Conservation (phyloP, 1,139 yeast genomes). For the Zygoascus hellenicus region DNA sequence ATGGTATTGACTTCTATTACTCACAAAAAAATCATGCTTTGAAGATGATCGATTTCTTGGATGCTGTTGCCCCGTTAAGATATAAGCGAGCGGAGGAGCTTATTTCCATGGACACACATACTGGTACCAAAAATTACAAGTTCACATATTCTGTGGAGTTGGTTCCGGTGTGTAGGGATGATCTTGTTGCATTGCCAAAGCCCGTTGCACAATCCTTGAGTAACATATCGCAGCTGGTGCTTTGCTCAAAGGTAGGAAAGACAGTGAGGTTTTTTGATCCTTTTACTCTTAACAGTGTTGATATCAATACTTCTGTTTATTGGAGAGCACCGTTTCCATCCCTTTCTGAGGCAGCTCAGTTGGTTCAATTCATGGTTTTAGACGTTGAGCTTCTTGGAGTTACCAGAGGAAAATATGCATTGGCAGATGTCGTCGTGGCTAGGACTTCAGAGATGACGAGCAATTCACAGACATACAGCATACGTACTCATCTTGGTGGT, state of each 20-base stretch:
- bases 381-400: slow-evolving; percentile 94
- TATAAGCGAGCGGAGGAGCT: slow-evolving; percentile 85
- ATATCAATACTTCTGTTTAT: slow-evolving; percentile 65
- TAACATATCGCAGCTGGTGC: slow-evolving; percentile 72
- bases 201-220: slow-evolving; percentile 81
- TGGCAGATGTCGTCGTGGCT: slow-evolving; percentile 87
- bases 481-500: slow-evolving; percentile 89
- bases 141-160: slow-evolving; percentile 90
- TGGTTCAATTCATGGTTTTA: slow-evolving; percentile 84
- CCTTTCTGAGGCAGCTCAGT: slow-evolving; percentile 67
- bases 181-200: slow-evolving; percentile 82
- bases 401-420: slow-evolving; percentile 70
- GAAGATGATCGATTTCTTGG: slow-evolving; percentile 86
- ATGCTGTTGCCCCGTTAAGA: slow-evolving; percentile 82
- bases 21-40: slow-evolving; percentile 85
- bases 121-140: slow-evolving; percentile 82
- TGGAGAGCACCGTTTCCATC: slow-evolving; percentile 87
- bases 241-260: slow-evolving; percentile 80
- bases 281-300: slow-evolving; percentile 72
- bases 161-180: slow-evolving; percentile 97
- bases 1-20: slow-evolving; percentile 92
- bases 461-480: slow-evolving; percentile 71
- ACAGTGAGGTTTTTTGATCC: slow-evolving; percentile 84
- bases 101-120: slow-evolving; percentile 86
- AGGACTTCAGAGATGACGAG: slow-evolving; percentile 80